Base-by-base conservation (phyloP, 2,329 filamentous ascomycete species). In the Botryotinia convoluta region DNA sequence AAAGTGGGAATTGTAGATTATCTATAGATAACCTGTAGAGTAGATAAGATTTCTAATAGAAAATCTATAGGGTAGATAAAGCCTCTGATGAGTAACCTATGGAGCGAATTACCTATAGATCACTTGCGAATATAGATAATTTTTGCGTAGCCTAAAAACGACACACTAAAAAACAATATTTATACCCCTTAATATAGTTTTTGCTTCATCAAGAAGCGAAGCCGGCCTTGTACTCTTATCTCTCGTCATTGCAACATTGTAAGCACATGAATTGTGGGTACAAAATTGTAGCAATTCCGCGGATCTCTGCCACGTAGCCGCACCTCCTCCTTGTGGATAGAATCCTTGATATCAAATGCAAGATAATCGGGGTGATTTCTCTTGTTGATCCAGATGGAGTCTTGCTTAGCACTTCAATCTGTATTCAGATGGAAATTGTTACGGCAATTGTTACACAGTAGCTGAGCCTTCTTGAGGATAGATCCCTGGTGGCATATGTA, bases 381-480 rank as follows among this genome's bases (percentile, higher is more conserved):
- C 59, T 61, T 37, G 10, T 61, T 37, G 59, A 37, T 61, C 9
- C 6, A 61, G 22, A 37, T 18, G 16, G 6, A 61, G 29, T 37
- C 59, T 37, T 61, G 32, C 14, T 61, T 61, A 61, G 59, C 59
- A 61, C n/a, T 61, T 61, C 59, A 61, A 61, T 61, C 32, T 61
- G 37, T 9, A 37, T 61, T 61, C 16, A 16, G 59, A n/a, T 44
- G 14, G 14, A 2, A 44, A 16, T 3, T 45, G 29, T 37, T 37
- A 61, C 14, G 18, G 7, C 6, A 45, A 8, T 8, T 22, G 29
- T 61, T 37, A 61, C 14, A 61, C 37, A 16, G 20, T 37, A 61
- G n/a, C 59, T 61, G 29, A 61, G 6, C 14, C 5, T 61, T 29
- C 59, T 29, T 61, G 14, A 61, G 2, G 16, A 22, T 61, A 61